These are phyloP conservation scores for Mrakia frigida DNA, from an alignment of 768 basidiomycete species.

Conservation along the genomic window DNA sequence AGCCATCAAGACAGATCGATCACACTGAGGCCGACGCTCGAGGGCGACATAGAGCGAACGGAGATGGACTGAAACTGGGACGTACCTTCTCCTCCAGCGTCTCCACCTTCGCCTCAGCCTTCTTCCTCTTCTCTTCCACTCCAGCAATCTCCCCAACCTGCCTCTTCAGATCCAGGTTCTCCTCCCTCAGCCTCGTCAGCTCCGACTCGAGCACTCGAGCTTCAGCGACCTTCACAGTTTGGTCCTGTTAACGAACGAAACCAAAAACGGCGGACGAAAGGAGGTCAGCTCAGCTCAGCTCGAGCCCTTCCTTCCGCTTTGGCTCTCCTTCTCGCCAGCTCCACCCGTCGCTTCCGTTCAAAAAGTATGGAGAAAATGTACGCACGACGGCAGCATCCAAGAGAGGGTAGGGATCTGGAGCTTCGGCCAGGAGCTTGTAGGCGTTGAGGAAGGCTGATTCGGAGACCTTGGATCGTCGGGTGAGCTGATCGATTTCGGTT, in stretches of 20 bases:
- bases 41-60: no score
- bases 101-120: constrained; percentile 65
- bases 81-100: constrained; percentile 76
- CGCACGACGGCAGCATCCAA: constrained; percentile 86
- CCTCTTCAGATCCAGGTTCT: constrained; percentile 73
- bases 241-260: constrained; percentile 57
- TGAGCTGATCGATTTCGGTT: constrained; percentile 90
- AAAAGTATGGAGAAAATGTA: constrained; percentile 19
- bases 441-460: constrained; percentile 96
- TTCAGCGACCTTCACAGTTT: constrained; percentile 84
- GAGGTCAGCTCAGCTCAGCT: not conserved
- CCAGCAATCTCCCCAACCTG: constrained; percentile 59
- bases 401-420: constrained; percentile 93
- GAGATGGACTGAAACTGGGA: not conserved
- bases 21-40: no score
- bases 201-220: constrained; percentile 70
- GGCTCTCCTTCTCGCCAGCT: no score
- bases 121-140: constrained; percentile 68
- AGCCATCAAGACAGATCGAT: no score
- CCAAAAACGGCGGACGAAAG: not conserved
- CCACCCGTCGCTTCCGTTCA: not conserved
- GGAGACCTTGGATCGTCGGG: constrained; percentile 81
- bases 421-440: constrained; percentile 93
- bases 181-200: constrained; percentile 64
- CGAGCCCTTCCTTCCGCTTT: not conserved